Evolutionary conservation across 1,284 basidiomycete genomes (phyloP).

Genomic region (Trametes polyzona): DNA sequence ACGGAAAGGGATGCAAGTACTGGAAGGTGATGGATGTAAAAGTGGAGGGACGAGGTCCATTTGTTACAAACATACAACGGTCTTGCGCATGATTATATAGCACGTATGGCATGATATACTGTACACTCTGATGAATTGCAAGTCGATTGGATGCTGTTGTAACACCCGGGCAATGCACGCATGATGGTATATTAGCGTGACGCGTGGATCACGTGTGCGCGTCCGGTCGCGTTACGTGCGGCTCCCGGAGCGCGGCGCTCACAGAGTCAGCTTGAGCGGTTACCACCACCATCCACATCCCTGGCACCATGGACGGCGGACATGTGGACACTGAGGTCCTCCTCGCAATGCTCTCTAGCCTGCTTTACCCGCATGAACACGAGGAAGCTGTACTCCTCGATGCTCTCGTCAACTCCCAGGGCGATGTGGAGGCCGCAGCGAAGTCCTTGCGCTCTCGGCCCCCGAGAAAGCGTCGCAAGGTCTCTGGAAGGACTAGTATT

Average conservation of each 20-base stretch:
- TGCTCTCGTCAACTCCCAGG: slow-evolving; percentile 60
- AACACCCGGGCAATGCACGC: background rate
- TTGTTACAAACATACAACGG: no score
- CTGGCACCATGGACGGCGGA: slow-evolving; percentile 9
- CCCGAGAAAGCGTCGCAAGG: slow-evolving; percentile 44
- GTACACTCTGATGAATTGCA: no score
- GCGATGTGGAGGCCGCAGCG: slow-evolving; percentile 65
- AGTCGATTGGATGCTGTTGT: no score
- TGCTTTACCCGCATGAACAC: slow-evolving; percentile 46
- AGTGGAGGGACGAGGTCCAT: no score
- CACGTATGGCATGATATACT: no score
- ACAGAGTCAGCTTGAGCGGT: background rate
- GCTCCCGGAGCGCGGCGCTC: background rate
- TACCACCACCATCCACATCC: background rate
- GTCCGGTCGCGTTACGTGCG: slow-evolving; percentile 1
- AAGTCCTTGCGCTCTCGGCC: slow-evolving; percentile 30
- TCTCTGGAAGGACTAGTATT: slow-evolving; percentile 44
- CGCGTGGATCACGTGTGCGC: slow-evolving; percentile 6
- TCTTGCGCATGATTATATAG: no score
- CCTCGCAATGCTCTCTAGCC: slow-evolving; percentile 66
- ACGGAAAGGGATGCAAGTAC: no score
- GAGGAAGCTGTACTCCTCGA: slow-evolving; percentile 55
- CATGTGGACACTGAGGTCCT: slow-evolving; percentile 66
- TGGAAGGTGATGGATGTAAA: no score
- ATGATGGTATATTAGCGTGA: background rate